Evolutionary conservation across 352 stramenopile genomes (phyloP).

Genomic region (Thraustochytrium sp.): DNA sequence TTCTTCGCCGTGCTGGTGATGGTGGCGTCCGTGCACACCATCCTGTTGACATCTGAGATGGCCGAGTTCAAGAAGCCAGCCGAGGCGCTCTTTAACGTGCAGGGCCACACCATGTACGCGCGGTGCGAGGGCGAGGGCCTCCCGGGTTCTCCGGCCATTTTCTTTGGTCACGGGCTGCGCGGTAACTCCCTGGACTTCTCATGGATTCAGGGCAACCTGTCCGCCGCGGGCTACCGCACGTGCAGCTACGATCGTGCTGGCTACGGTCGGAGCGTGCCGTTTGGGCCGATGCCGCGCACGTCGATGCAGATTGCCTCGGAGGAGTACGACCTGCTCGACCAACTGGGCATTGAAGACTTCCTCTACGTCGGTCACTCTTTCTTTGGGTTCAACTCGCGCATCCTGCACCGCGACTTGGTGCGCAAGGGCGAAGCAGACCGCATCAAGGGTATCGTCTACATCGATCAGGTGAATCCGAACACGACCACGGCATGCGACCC

Average conservation of each 20-base stretch:
- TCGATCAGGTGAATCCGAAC: slow-evolving; percentile 26
- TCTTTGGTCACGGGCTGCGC: background rate
- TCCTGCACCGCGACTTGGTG: background rate
- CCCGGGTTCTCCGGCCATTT: background rate
- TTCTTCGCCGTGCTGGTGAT: background rate
- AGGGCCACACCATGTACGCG: background rate
- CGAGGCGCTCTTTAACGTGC: background rate
- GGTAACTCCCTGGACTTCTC: slow-evolving; percentile 21
- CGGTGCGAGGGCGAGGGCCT: background rate
- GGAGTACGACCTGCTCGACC: background rate
- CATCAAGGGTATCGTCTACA: background rate
- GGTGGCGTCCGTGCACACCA: background rate
- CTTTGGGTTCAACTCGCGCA: background rate
- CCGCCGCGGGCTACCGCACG: background rate
- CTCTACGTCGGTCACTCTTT: slow-evolving; percentile 13
- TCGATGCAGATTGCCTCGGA: background rate
- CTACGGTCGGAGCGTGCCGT: background rate
- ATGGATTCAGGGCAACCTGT: slow-evolving; percentile 14
- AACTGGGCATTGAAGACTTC: background rate
- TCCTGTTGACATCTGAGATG: background rate
- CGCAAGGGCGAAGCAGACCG: background rate
- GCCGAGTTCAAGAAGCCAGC: background rate
- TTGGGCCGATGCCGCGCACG: background rate
- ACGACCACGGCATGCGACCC: background rate
- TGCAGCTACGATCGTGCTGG: slow-evolving; percentile 5